Base-by-base conservation (phyloP, 768 basidiomycete genomes). In the Candolleomyces eurysporus region DNA sequence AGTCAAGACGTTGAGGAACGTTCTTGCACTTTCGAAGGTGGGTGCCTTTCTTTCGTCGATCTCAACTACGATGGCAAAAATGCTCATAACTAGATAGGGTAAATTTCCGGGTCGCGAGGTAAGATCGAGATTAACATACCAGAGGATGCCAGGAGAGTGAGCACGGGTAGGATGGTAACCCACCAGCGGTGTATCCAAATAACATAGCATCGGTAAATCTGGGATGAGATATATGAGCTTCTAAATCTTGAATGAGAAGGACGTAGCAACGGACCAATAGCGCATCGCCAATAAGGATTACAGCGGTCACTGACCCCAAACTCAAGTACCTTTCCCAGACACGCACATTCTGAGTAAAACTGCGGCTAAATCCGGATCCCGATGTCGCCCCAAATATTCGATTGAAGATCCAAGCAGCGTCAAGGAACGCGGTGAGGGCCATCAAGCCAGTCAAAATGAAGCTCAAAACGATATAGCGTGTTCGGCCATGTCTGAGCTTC, bases 121-220 rank as follows among this genome's bases (percentile, higher is more conserved):
- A 5, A 45, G 40, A 22, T 46, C 4, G 3, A 57, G 13, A 31
- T 6, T 17, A 2, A 30, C 55, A 22, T 22, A 57, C 55, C 55
- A 14, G 42, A 16, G 16, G 55, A 42, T 40, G 19, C 55, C 2
- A 42, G 26, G 11, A 21, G 30, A 17, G 55, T 32, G 11, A 57
- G 14, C 17, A 21, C 30, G 19, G 55, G 55, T 13, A 57, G 21
- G 22, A 46, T 40, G 21, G 42, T 57, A 5, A 45, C 42, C 32
- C 39, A 57, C 55, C 43, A 43, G 4, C 55, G 39, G 30, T 57
- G 40, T 19, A 21, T 19, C 55, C 55, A 57, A 11, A 57, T 57
- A 31, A 57, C 30, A 22, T 57, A 57, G 40, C 55, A 57, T 19
- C 55, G 39, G 21, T 46, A 57, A 9, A 57, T 19, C 55, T 57